Evolutionary conservation across 768 basidiomycete genomes (phyloP).

Genomic region (Xerocomellus chrysenteron): DNA sequence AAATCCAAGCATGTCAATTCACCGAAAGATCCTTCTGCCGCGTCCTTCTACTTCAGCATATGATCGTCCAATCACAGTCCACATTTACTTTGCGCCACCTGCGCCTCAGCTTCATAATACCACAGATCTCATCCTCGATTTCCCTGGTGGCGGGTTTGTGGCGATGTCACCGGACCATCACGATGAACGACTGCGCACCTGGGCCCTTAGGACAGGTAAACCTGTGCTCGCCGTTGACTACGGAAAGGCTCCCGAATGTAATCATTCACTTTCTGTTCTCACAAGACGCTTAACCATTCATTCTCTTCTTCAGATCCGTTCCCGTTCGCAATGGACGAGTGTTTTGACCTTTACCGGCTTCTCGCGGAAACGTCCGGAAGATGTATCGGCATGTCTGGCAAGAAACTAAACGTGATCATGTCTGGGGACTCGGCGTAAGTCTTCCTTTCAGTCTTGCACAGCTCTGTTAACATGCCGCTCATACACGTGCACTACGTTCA

Average conservation of each 20-base stretch:
- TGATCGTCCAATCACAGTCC: conserved; percentile 77
- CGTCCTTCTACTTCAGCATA: conserved; percentile 76
- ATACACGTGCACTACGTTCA: conserved; percentile 11
- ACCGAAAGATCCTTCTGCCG: conserved; percentile 77
- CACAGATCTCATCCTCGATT: conserved; percentile 85
- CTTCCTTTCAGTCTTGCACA: background rate
- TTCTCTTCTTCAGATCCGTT: conserved; percentile 71
- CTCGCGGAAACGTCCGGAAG: conserved; percentile 78
- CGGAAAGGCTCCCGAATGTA: conserved; percentile 96
- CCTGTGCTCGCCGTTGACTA: conserved; percentile 89
- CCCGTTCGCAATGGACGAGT: conserved; percentile 94
- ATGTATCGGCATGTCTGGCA: conserved; percentile 87
- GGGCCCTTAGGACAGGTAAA: conserved; percentile 77
- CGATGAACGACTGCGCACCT: conserved; percentile 85
- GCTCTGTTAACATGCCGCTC: background rate
- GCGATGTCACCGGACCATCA: conserved; percentile 97
- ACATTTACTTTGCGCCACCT: conserved; percentile 78
- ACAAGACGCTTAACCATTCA: background rate
- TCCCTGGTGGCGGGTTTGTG: conserved; percentile 96
- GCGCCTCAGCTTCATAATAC: conserved; percentile 60
- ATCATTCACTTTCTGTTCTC: conserved; percentile 23
- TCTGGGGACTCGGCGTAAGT: conserved; percentile 98
- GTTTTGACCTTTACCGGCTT: conserved; percentile 84
- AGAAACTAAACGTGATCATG: conserved; percentile 71
- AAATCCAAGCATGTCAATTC: conserved; percentile 60